phyloP scores from a whole-genome alignment of 768 basidiomycete genomes.

The Candolleomyces eurysporus region DNA sequence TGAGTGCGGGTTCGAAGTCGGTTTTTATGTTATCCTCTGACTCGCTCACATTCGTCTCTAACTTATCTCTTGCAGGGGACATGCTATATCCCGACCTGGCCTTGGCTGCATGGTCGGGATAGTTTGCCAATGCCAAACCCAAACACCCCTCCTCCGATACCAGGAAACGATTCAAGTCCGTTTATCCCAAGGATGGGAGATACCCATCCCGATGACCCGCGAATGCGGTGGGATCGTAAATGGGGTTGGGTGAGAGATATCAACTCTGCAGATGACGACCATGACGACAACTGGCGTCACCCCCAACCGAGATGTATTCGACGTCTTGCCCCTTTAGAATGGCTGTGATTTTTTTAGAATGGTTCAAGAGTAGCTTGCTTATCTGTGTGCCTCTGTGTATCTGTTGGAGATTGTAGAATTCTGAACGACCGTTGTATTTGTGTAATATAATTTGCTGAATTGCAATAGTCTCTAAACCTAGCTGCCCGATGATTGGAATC shows the following conservation, averaged over 20 bases:
- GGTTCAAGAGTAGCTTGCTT: too few relatives aligned
- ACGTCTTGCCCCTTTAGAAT: background rate
- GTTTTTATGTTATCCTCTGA: conserved; percentile 11
- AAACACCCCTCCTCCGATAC: too few relatives aligned
- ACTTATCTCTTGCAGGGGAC: conserved; percentile 28
- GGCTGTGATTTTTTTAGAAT: too few relatives aligned
- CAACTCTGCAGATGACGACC: background rate
- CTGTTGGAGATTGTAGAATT: too few relatives aligned
- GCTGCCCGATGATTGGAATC: too few relatives aligned
- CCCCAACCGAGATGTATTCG: conserved; percentile 8
- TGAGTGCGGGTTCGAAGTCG: conserved; percentile 43
- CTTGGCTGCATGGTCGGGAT: conserved; percentile 24
- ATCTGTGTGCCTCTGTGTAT: too few relatives aligned
- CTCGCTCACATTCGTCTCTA: background rate
- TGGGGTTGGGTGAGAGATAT: conserved; percentile 1
- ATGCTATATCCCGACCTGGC: conserved; percentile 45
- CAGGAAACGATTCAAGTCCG: too few relatives aligned
- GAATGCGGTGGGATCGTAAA: background rate
- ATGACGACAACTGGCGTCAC: background rate
- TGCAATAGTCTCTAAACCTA: too few relatives aligned
- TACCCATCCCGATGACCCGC: background rate
- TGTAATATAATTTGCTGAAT: too few relatives aligned
- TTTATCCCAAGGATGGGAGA: background rate
- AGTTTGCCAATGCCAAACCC: background rate
- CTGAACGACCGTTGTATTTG: too few relatives aligned